Conservation (phyloP, 768 basidiomycete species). For the Tylopilus cervinicoccineus region DNA sequence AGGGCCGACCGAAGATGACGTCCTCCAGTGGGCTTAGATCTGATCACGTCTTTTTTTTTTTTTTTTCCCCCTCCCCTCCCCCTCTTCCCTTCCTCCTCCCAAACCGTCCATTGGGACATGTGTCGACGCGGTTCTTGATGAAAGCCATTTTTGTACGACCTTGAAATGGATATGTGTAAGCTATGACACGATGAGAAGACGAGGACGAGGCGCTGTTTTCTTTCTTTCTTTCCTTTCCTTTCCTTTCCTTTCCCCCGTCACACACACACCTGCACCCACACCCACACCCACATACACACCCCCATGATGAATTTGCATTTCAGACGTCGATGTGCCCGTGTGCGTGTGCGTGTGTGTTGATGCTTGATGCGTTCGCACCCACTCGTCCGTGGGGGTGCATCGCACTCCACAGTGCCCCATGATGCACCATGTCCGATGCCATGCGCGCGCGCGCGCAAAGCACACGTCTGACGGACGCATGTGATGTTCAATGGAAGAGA, state of each 20-base stretch:
- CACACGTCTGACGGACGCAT: not conserved
- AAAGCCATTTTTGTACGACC: not conserved
- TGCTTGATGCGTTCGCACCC: too few relatives aligned
- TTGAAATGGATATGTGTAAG: constrained; percentile 5
- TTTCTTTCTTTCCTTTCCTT: too few relatives aligned
- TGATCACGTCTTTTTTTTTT: not conserved
- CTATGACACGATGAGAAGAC: constrained; percentile 1
- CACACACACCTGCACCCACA: too few relatives aligned
- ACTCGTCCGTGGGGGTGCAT: not conserved
- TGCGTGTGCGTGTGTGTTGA: too few relatives aligned
- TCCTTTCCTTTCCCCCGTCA: too few relatives aligned
- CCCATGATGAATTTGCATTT: constrained; percentile 15
- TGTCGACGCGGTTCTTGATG: constrained; percentile 6
- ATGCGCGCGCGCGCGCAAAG: not conserved
- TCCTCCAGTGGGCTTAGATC: constrained; percentile 39
- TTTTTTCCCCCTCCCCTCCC: too few relatives aligned
- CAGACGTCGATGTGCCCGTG: too few relatives aligned
- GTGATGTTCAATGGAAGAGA: too few relatives aligned
- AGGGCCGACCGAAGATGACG: constrained; percentile 45
- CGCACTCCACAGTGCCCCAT: constrained; percentile 3
- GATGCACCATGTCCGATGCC: constrained; percentile 11
- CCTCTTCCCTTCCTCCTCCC: not conserved
- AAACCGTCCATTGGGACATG: constrained; percentile 3
- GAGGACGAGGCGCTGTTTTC: constrained; percentile 4
- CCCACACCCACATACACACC: too few relatives aligned